Conservation (phyloP, 1,284 basidiomycete species). For the Apiotrichum brassicae region DNA sequence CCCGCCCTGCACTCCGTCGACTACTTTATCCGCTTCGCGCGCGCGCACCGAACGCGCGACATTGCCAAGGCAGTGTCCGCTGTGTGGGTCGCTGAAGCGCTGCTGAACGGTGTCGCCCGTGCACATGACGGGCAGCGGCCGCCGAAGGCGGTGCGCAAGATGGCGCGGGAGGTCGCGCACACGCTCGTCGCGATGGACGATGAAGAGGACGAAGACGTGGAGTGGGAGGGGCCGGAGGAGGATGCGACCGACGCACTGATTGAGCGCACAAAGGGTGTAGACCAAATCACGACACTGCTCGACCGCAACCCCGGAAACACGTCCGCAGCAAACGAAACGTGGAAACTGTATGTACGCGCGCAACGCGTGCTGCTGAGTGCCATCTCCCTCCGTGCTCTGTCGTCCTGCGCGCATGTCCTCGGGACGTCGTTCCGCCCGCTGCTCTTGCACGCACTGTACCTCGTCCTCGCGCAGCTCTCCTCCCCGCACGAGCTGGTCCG, state of each 20-base stretch:
- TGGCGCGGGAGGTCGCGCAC: conserved; percentile 58
- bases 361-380: conserved; percentile 52
- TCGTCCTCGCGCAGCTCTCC: conserved; percentile 71
- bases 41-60: conserved; percentile 32
- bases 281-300: conserved; percentile 42
- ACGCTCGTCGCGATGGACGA: conserved; percentile 68
- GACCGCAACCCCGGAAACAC: conserved; percentile 30
- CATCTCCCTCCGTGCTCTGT: conserved; percentile 64
- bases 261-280: conserved; percentile 57
- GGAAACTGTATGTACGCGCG: conserved; percentile 45
- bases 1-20: conserved; percentile 67
- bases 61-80: conserved; percentile 59
- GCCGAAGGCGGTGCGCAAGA: conserved; percentile 57
- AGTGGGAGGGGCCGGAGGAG: conserved; percentile 54
- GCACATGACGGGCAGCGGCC: conserved; percentile 35
- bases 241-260: conserved; percentile 36
- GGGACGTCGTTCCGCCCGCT: conserved; percentile 53
- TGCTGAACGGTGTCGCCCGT: conserved; percentile 65
- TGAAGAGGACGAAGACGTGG: conserved; percentile 56
- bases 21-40: conserved; percentile 64
- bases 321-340: conserved; percentile 24
- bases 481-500: conserved; percentile 62
- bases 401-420: conserved; percentile 61
- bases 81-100: conserved; percentile 69
- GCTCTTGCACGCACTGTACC: conserved; percentile 75